Percentiles rank a stretch among this genome's conserved stretches.
These are phyloP conservation scores for Theileria annulata DNA, from an alignment of 169 alveolate species.

Conservation along the genomic window DNA sequence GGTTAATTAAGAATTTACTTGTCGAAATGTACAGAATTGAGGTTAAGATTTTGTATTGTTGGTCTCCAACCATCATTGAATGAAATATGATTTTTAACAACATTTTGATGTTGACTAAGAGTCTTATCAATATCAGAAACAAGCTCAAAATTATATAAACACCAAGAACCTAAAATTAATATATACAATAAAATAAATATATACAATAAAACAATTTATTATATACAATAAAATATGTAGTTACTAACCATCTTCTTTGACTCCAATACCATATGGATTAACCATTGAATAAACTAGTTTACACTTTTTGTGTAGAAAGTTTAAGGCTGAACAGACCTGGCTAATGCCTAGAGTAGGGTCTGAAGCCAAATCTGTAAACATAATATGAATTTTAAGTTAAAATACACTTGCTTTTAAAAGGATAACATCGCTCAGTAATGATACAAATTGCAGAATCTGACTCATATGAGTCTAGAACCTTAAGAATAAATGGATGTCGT, in stretches of 20 bases:
- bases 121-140: constrained; percentile 39
- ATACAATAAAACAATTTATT: not conserved
- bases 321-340: constrained; percentile 67
- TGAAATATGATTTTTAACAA: constrained; percentile 47
- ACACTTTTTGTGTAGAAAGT: constrained; percentile 64
- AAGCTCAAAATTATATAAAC: constrained; percentile 48
- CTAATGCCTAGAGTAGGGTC: constrained; percentile 66
- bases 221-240: no score
- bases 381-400: constrained; percentile 19
- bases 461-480: constrained; percentile 66
- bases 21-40: constrained; percentile 42
- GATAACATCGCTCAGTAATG: constrained; percentile 76
- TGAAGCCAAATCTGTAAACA: constrained; percentile 55
- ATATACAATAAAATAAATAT: no score
- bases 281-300: constrained; percentile 60
- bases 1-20: constrained; percentile 25
- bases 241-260: constrained; percentile 67
- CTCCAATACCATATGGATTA: constrained; percentile 64
- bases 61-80: constrained; percentile 58
- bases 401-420: constrained; percentile 57
- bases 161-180: constrained; percentile 57
- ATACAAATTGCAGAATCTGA: constrained; percentile 67
- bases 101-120: constrained; percentile 27
- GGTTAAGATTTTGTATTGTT: constrained; percentile 5
- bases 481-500: constrained; percentile 71